Conservation (phyloP, 2,329 filamentous ascomycete species). For the Incumbomyces delicatus region DNA sequence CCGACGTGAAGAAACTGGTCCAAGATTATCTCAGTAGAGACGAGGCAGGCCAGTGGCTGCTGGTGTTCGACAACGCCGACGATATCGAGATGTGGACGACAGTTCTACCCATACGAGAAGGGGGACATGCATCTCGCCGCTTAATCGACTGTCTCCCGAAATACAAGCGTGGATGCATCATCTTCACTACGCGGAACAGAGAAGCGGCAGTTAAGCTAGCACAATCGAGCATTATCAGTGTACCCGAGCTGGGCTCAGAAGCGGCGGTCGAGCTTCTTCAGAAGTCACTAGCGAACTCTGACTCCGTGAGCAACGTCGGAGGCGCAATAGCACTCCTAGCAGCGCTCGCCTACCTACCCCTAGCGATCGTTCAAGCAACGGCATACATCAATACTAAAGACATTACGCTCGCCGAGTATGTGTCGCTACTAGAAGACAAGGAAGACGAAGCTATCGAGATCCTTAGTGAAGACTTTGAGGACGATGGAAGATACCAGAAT, state of each 20-base stretch:
- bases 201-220: slow-evolving; percentile 8
- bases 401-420: slow-evolving; percentile 11
- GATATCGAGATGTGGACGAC: slow-evolving; percentile 9
- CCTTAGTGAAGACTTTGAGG: slow-evolving; percentile 26
- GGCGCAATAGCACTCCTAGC: slow-evolving; percentile 11
- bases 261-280: slow-evolving; percentile 13
- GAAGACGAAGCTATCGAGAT: slow-evolving; percentile 24
- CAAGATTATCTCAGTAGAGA: slow-evolving; percentile 8
- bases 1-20: slow-evolving; percentile 10
- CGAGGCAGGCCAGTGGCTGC: slow-evolving; percentile 13
- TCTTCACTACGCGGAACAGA: slow-evolving; percentile 20
- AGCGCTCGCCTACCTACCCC: slow-evolving; percentile 19
- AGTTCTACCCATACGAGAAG: neutral
- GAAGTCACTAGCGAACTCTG: slow-evolving; percentile 7
- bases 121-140: neutral
- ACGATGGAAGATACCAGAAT: slow-evolving; percentile 23
- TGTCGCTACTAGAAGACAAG: slow-evolving; percentile 18
- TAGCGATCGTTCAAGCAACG: slow-evolving; percentile 22
- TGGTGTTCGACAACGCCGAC: slow-evolving; percentile 20
- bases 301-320: slow-evolving; percentile 7
- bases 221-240: slow-evolving; percentile 1
- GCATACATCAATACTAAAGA: slow-evolving; percentile 17
- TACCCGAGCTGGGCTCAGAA: slow-evolving; percentile 11
- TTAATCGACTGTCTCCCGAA: slow-evolving; percentile 14
- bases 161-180: slow-evolving; percentile 14